phyloP scores from a whole-genome alignment of 2,329 filamentous ascomycete genomes.

The Pseudogymnoascus sp. region DNA sequence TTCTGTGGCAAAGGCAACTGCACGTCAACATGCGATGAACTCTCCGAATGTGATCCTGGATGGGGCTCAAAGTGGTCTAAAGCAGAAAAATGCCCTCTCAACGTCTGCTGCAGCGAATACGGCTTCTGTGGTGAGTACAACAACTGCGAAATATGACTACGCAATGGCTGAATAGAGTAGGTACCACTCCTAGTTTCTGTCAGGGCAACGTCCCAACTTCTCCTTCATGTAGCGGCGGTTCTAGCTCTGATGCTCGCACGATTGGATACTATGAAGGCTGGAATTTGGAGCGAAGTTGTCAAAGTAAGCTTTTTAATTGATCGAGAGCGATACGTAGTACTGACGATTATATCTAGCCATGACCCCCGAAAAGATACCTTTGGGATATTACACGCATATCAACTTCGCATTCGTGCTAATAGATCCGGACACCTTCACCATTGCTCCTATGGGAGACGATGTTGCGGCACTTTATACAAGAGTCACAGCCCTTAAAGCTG shows the following conservation, averaged over 20 bases:
- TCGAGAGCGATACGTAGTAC: background rate
- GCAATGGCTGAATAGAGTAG: background rate
- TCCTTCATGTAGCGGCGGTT: conserved; percentile 2
- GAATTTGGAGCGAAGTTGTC: conserved; percentile 20
- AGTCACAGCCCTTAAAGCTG: conserved; percentile 27
- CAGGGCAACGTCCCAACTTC: background rate
- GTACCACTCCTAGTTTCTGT: conserved; percentile 11
- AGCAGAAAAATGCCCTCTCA: conserved; percentile 27
- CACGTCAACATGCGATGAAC: conserved; percentile 22
- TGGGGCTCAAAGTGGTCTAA: conserved; percentile 23
- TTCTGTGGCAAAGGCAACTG: conserved; percentile 22
- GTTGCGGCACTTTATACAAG: conserved; percentile 14
- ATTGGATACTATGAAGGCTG: conserved; percentile 33
- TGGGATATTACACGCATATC: conserved; percentile 25
- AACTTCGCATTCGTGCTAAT: conserved; percentile 36
- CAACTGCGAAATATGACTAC: background rate
- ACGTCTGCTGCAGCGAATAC: conserved; percentile 32
- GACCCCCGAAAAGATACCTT: conserved; percentile 19
- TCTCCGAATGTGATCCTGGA: conserved; percentile 28
- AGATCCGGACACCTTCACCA: conserved; percentile 26
- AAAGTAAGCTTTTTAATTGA: conserved; percentile 8
- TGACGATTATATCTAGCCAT: background rate
- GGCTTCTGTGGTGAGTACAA: conserved; percentile 28
- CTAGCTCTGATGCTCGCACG: background rate
- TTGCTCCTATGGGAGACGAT: conserved; percentile 21